These are phyloP conservation scores for Neopestalotiopsis clavispora DNA, from an alignment of 2,329 filamentous ascomycete species.

Conservation along the genomic window DNA sequence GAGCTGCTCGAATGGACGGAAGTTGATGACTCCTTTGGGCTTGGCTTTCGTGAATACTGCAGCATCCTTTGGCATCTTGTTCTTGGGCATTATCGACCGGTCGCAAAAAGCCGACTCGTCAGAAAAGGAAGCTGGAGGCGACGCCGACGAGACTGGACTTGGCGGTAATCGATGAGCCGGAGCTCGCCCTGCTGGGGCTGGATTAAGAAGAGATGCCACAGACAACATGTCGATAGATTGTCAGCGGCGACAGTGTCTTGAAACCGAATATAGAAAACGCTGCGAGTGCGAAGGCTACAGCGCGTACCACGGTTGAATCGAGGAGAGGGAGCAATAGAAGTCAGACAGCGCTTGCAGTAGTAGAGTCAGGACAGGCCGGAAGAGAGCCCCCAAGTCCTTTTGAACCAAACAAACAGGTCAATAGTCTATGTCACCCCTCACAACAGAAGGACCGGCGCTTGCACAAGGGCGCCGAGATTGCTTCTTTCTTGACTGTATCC, in stretches of 20 bases:
- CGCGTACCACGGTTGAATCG: slow-evolving; percentile 26
- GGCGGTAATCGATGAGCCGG: slow-evolving; percentile 47
- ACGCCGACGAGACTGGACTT: slow-evolving; percentile 43
- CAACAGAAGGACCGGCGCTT: slow-evolving; percentile 36
- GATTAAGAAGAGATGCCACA: slow-evolving; percentile 70
- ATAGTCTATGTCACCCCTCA: slow-evolving; percentile 36
- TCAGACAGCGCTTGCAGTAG: slow-evolving; percentile 42
- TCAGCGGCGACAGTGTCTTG: slow-evolving; percentile 39
- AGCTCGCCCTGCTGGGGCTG: slow-evolving; percentile 49
- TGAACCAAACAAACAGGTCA: slow-evolving; percentile 44
- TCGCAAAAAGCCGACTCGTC: slow-evolving; percentile 37
- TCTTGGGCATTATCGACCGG: slow-evolving; percentile 43
- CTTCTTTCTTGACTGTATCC: slow-evolving; percentile 42
- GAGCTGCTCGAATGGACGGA: slow-evolving; percentile 72
- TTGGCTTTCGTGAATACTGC: slow-evolving; percentile 66
- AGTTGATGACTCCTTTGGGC: slow-evolving; percentile 72
- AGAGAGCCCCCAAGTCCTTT: slow-evolving; percentile 38
- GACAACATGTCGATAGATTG: slow-evolving; percentile 60
- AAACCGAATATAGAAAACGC: slow-evolving; percentile 39
- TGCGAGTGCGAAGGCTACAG: slow-evolving; percentile 33
- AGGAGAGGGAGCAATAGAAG: slow-evolving; percentile 30
- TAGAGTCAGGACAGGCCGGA: slow-evolving; percentile 26
- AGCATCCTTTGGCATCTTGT: slow-evolving; percentile 69
- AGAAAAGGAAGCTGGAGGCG: slow-evolving; percentile 38
- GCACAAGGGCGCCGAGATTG: slow-evolving; percentile 44